Conservation (phyloP, 768 basidiomycete species). For the Panaeolus cyanescens region DNA sequence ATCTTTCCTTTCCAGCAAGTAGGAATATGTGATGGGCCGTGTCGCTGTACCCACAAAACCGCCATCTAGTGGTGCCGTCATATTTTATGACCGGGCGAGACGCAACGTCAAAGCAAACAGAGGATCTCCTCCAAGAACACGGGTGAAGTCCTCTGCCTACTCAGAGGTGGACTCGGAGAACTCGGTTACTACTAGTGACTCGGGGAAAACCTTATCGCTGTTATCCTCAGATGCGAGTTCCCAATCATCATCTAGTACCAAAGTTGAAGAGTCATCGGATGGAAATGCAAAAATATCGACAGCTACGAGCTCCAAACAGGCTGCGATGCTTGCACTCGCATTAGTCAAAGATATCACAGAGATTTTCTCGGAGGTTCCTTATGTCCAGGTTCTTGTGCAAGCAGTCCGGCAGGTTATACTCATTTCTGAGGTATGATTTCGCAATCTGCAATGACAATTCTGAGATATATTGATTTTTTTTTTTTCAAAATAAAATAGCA, state of each 20-base stretch:
- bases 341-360: constrained; percentile 17
- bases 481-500: constrained; percentile 12
- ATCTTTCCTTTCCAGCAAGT: not conserved
- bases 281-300: not conserved
- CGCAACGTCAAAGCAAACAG: not conserved
- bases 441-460: not conserved
- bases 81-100: constrained; percentile 21
- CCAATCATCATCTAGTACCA: not conserved
- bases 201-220: not conserved
- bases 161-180: not conserved
- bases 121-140: constrained; percentile 1
- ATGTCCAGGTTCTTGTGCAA: constrained; percentile 24
- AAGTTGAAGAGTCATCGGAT: not conserved
- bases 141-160: not conserved
- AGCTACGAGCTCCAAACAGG: not conserved
- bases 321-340: not conserved
- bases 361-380: constrained; percentile 24
- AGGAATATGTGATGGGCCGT: constrained; percentile 18
- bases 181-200: not conserved
- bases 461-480: not conserved
- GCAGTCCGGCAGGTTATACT: constrained; percentile 25
- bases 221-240: not conserved
- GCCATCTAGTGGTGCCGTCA: constrained; percentile 21
- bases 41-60: constrained; percentile 6
- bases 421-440: constrained; percentile 22